These are phyloP conservation scores for Pseudocercospora pini-densiflorae DNA, from an alignment of 2,329 filamentous ascomycete genomes.

Conservation along the genomic window DNA sequence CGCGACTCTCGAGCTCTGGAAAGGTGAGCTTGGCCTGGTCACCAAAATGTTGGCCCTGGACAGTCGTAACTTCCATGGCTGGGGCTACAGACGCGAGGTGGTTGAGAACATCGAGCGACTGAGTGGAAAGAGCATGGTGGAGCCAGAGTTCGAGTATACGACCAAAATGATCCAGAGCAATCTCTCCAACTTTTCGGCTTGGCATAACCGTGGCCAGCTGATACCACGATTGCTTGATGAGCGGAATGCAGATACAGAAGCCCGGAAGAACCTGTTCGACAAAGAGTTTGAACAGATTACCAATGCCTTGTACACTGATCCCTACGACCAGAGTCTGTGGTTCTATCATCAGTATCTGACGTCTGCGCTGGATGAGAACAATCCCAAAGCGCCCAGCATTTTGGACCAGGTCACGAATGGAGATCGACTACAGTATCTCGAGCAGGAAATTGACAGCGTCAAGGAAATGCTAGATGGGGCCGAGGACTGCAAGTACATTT, in stretches of 20 bases:
- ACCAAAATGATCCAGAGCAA: conserved; percentile 84
- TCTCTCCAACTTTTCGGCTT: conserved; percentile 95
- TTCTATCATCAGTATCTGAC: conserved; percentile 94
- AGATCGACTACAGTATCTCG: conserved; percentile 69
- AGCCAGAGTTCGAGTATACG: conserved; percentile 87
- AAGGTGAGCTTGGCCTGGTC: conserved; percentile 79
- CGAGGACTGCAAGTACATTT: conserved; percentile 82
- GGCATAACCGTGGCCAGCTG: conserved; percentile 87
- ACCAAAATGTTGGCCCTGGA: conserved; percentile 88
- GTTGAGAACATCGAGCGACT: conserved; percentile 74
- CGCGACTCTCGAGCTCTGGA: conserved; percentile 72
- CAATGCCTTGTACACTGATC: conserved; percentile 81
- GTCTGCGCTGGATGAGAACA: conserved; percentile 62
- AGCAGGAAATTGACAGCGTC: conserved; percentile 74
- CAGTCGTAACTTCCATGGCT: conserved; percentile 93
- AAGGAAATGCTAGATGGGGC: conserved; percentile 67
- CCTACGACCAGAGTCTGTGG: conserved; percentile 95
- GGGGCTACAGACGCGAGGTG: conserved; percentile 85
- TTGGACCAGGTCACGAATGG: conserved; percentile 64
- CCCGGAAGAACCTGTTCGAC: conserved; percentile 72
- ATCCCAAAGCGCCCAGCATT: conserved; percentile 56
- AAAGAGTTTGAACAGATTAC: conserved; percentile 77
- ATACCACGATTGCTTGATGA: conserved; percentile 77
- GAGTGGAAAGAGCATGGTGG: conserved; percentile 59
- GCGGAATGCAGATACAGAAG: conserved; percentile 64